Base-by-base conservation (phyloP, 805 yeast genomes). In the Ogataea nakhonphanomensis region DNA sequence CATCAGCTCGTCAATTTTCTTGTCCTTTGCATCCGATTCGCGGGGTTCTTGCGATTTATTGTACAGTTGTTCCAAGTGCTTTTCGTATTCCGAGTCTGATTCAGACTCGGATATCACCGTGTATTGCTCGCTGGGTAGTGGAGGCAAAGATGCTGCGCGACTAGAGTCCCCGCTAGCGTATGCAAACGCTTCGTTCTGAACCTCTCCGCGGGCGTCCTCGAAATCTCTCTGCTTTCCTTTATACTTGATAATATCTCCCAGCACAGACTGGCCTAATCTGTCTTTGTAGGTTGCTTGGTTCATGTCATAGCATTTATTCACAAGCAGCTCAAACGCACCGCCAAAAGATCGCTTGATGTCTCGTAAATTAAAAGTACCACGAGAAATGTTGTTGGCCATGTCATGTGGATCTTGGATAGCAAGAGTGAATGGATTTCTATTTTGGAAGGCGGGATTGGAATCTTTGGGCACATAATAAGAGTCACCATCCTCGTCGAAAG, bases 361-460 rank as follows among this genome's bases (percentile, higher is more conserved):
- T 27, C 87, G 64, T 30, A 87, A 66, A 58, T 89, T 89, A 65
- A 79, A 87, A 1, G 95, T 80, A 4, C 96, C 86, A 50, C 95
- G 70, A 33, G 93, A 79, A 34, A 91, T 82, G 58, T 91, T 91
- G 56, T 91, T 91, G n/a, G 67, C 48, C 2, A 79, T 67, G 55
- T 90, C 96, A 35, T 83, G 81, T 1, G 98, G 98, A 57, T 91
- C 98, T 61, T 84, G 91, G 23, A 91, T 84, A 1, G 88, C 81
- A 28, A 89, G 62, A 1, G 84, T 62, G 57, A 80, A 86, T 26
- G 77, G 71, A 31, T 71, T 72, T 39, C 80, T 72, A 30, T 79
- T 66, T 36, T 73, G 69, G 26, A 61, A 42, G 2, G 55, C 47
- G 1, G 55, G 37, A 28, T 61, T 52, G 8, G 65, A 55, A n/a